These are phyloP conservation scores for Phytophthora brassicae DNA, from an alignment of 352 stramenopile species.

Conservation along the genomic window DNA sequence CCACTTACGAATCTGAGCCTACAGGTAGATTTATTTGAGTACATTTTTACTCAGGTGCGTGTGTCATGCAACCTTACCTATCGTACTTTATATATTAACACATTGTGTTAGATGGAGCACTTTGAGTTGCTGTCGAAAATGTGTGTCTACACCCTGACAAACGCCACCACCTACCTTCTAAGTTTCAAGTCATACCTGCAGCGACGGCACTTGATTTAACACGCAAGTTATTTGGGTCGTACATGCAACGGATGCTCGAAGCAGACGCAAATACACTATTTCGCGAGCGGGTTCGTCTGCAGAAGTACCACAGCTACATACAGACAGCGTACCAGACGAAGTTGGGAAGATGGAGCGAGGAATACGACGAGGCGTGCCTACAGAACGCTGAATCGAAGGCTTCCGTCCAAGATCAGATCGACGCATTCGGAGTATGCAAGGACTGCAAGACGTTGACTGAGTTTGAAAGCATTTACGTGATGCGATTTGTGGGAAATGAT, in stretches of 20 bases:
- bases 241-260: neutral
- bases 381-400: neutral
- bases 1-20: neutral
- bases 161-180: neutral
- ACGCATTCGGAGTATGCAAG: conserved; percentile 1
- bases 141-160: neutral
- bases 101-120: neutral
- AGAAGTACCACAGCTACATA: neutral
- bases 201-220: neutral
- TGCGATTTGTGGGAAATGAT: conserved; percentile 6
- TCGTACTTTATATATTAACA: neutral
- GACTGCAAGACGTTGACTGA: neutral
- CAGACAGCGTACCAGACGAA: neutral
- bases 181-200: neutral
- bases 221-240: neutral
- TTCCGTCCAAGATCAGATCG: conserved; percentile 5
- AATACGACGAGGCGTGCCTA: neutral
- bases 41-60: neutral
- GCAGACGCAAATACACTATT: neutral
- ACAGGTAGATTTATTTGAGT: neutral
- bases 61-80: neutral
- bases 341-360: neutral
- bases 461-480: neutral
- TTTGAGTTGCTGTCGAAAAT: neutral
- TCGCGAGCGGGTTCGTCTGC: neutral